phyloP scores from a whole-genome alignment of 768 basidiomycete genomes.

The Pisolithus marmoratus region DNA sequence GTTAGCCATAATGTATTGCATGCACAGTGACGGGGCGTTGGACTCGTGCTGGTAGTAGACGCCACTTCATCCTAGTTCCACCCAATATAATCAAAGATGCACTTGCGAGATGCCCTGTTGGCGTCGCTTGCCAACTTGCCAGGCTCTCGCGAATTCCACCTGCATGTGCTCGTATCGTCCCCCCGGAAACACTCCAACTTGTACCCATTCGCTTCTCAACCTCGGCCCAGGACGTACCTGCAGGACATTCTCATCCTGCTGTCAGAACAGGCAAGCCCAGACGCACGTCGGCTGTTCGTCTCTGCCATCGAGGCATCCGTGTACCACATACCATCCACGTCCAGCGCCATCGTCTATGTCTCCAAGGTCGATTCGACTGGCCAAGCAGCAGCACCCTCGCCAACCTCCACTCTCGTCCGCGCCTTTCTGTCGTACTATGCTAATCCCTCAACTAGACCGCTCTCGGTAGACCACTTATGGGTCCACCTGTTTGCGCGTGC shows the following conservation, averaged over 20 bases:
- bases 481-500: constrained; percentile 88
- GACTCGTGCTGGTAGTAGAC: background rate
- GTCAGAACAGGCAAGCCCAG: constrained; percentile 50
- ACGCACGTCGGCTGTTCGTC: constrained; percentile 56
- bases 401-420: constrained; percentile 63
- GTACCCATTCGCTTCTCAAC: constrained; percentile 64
- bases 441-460: constrained; percentile 56
- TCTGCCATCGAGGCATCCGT: constrained; percentile 75
- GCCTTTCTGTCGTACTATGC: constrained; percentile 62
- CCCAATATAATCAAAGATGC: constrained; percentile 18
- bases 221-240: constrained; percentile 58
- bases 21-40: background rate
- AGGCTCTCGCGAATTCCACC: constrained; percentile 64
- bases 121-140: constrained; percentile 50
- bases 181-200: constrained; percentile 62
- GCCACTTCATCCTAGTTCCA: too few species aligned
- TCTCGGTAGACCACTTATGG: constrained; percentile 55
- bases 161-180: constrained; percentile 68
- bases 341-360: constrained; percentile 74
- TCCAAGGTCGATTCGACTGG: constrained; percentile 95
- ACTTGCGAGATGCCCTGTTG: constrained; percentile 60
- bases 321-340: constrained; percentile 67
- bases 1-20: constrained; percentile 18
- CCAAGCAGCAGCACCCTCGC: constrained; percentile 55
- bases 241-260: constrained; percentile 77